These are phyloP conservation scores for Coniochaeta sp. DNA, from an alignment of 2,329 filamentous ascomycete genomes.

Conservation along the genomic window DNA sequence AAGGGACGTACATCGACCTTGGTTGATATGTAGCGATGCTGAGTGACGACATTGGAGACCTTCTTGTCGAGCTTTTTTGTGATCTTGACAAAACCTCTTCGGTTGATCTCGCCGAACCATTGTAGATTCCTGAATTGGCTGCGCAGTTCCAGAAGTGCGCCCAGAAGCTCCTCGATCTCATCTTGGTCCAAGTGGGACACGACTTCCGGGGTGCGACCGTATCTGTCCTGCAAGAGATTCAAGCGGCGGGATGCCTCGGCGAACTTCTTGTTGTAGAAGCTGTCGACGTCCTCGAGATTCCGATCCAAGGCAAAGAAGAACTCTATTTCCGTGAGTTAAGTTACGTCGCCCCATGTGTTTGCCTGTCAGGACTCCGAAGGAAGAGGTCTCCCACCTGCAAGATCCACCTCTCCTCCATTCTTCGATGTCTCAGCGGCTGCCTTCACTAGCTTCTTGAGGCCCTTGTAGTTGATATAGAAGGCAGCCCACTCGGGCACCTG, in stretches of 20 bases:
- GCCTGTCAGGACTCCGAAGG: neutral
- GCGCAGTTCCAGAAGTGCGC: constrained; percentile 79
- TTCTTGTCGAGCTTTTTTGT: constrained; percentile 99
- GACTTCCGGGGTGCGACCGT: constrained; percentile 65
- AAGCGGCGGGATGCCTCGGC: constrained; percentile 76
- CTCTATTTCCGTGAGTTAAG: constrained; percentile 47
- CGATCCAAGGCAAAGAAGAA: constrained; percentile 97
- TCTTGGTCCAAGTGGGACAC: constrained; percentile 69
- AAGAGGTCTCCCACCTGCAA: constrained; percentile 65
- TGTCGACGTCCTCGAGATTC: constrained; percentile 93
- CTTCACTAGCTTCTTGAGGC: constrained; percentile 93
- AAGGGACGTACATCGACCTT: constrained; percentile 88
- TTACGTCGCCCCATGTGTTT: constrained; percentile 10
- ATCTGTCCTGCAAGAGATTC: constrained; percentile 79
- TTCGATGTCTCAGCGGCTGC: constrained; percentile 58
- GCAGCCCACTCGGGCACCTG: constrained; percentile 83
- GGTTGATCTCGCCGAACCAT: constrained; percentile 97
- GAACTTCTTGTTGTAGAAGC: constrained; percentile 95
- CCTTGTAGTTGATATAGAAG: constrained; percentile 83
- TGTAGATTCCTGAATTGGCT: constrained; percentile 84
- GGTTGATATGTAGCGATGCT: constrained; percentile 79
- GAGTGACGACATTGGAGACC: constrained; percentile 64
- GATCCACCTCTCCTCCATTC: constrained; percentile 69
- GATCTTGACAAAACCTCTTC: constrained; percentile 93
- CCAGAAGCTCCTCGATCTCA: constrained; percentile 86